Evolutionary conservation across 352 stramenopile species (phyloP).

Genomic region (Peronospora belbahrii): DNA sequence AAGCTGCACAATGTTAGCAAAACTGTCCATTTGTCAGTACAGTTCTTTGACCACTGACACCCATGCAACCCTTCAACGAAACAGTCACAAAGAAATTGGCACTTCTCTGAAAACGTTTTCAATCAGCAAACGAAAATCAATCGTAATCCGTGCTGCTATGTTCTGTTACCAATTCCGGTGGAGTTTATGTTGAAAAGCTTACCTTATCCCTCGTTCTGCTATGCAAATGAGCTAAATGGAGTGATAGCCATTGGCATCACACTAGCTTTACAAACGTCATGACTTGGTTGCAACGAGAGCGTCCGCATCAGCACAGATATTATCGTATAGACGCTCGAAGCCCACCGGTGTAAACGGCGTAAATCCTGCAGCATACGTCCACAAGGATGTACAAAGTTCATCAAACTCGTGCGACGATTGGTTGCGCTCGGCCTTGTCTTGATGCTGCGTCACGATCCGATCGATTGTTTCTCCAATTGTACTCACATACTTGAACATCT

Average conservation of each 20-base stretch:
- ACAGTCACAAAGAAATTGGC: conserved; percentile 14
- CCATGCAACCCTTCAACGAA: conserved; percentile 7
- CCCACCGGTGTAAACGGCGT: conserved; percentile 65
- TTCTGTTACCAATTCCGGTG: too few relatives aligned
- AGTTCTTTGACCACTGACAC: neutral
- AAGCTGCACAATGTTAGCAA: conserved; percentile 14
- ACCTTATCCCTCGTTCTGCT: conserved; percentile 1
- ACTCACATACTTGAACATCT: conserved; percentile 82
- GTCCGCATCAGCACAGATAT: conserved; percentile 70
- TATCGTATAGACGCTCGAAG: conserved; percentile 83
- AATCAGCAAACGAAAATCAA: too few relatives aligned
- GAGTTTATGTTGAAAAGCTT: conserved; percentile 19
- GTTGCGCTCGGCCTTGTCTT: conserved; percentile 19
- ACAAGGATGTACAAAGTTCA: conserved; percentile 71
- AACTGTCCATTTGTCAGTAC: conserved; percentile 11
- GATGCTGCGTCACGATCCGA: conserved; percentile 48
- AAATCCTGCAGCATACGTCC: conserved; percentile 67
- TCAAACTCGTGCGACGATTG: conserved; percentile 41
- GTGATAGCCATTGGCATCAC: neutral
- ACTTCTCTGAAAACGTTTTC: too few relatives aligned
- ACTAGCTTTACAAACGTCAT: conserved; percentile 8
- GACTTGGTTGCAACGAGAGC: conserved; percentile 27
- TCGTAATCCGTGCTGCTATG: too few relatives aligned
- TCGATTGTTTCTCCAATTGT: conserved; percentile 78
- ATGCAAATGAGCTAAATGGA: conserved; percentile 8